Conservation (phyloP, 2,329 filamentous ascomycete species). For the Fusarium sp. region DNA sequence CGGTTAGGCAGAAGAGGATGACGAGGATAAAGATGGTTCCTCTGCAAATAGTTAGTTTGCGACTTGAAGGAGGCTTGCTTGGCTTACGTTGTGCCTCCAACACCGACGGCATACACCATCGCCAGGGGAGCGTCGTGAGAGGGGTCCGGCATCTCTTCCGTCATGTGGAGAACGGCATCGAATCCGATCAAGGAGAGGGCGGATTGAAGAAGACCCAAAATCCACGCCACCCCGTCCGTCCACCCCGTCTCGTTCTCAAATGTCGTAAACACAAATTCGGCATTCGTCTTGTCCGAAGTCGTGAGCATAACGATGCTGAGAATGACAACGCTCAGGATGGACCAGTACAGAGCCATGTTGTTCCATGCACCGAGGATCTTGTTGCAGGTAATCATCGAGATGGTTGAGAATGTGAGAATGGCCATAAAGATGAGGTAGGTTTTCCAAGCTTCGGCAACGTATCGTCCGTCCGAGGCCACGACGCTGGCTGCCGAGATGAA, state of each 20-base stretch:
- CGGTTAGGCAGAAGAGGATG: conserved; percentile 56
- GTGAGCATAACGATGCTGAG: conserved; percentile 58
- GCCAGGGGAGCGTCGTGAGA: conserved; percentile 55
- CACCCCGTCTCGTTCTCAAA: conserved; percentile 61
- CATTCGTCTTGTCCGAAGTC: conserved; percentile 54
- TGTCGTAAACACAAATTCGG: conserved; percentile 57
- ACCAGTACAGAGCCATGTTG: conserved; percentile 57
- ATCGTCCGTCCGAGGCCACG: conserved; percentile 53
- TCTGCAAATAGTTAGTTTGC: conserved; percentile 21
- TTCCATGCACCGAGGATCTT: conserved; percentile 56
- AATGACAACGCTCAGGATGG: conserved; percentile 55
- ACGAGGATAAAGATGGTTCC: conserved; percentile 55
- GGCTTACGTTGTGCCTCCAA: conserved; percentile 56
- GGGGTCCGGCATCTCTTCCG: conserved; percentile 60
- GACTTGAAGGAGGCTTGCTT: too few species aligned
- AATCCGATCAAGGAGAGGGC: conserved; percentile 54
- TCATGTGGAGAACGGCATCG: conserved; percentile 59
- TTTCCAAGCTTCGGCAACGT: conserved; percentile 52
- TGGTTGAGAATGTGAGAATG: conserved; percentile 27
- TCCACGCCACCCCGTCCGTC: conserved; percentile 60
- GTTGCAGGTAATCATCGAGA: conserved; percentile 57
- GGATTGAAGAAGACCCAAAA: conserved; percentile 59
- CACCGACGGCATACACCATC: conserved; percentile 57
- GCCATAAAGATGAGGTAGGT: conserved; percentile 58
- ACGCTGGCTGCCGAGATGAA: conserved; percentile 58